Conservation (phyloP, 306 rosid species). For the Quercus berberidifolia region DNA sequence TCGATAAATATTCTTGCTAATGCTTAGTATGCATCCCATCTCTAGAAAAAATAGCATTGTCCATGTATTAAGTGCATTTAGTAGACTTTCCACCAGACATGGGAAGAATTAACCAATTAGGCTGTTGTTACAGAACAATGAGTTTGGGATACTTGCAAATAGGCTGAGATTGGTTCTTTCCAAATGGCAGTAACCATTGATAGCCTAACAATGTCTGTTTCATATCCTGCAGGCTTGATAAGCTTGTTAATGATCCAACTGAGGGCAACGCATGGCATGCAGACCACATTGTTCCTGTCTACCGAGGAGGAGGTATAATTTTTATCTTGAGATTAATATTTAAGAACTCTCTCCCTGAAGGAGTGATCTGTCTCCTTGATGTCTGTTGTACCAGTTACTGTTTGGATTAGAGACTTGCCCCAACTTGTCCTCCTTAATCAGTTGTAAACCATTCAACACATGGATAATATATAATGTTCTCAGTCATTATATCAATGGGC, state of each 20-base stretch:
- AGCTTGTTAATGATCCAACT: constrained; percentile 71
- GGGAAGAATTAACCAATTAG: not conserved
- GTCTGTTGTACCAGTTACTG: not conserved
- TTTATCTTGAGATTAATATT: constrained; percentile 9
- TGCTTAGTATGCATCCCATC: not conserved
- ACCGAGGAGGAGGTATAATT: constrained; percentile 84
- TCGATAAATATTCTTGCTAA: not conserved
- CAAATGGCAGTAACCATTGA: constrained; percentile 11
- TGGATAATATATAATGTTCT: not conserved
- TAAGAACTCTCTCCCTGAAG: constrained; percentile 6
- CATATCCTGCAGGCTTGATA: constrained; percentile 60
- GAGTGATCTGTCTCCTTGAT: not conserved
- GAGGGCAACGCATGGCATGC: constrained; percentile 99
- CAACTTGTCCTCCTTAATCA: not conserved
- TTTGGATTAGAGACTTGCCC: not conserved
- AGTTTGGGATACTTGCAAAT: not conserved
- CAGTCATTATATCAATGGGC: not conserved
- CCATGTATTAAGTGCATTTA: not conserved
- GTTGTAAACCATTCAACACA: not conserved
- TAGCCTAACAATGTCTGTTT: constrained; percentile 12
- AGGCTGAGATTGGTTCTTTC: not conserved
- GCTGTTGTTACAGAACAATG: not conserved
- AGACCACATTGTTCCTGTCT: constrained; percentile 92
- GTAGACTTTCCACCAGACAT: not conserved
- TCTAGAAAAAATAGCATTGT: not conserved